These are phyloP conservation scores for bread wheat (Triticum aestivum) DNA, from an alignment of 176 grass and related monocot genomes.

Conservation along the genomic window IWGSC_CS_RefSeq_v2.1 NC_057814.1:103878333-103878832, in stretches of 20 bases:
- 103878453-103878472: neutral
- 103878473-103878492: neutral
- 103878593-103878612: neutral
- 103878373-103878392: neutral
- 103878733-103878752: neutral
- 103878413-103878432: neutral
- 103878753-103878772: neutral
- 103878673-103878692: neutral
- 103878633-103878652: neutral
- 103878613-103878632: neutral
- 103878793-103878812: neutral
- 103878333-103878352: neutral
- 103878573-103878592: neutral
- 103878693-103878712: neutral
- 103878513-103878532: no score
- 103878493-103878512: neutral
- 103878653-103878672: neutral
- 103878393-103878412: neutral
- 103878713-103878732: neutral
- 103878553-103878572: neutral
- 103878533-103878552: neutral
- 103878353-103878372: neutral
- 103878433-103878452: neutral
- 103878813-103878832: neutral
- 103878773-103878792: neutral